phyloP scores from a whole-genome alignment of 257 asterid species.

The Nicotiana obtusifolia region DNA sequence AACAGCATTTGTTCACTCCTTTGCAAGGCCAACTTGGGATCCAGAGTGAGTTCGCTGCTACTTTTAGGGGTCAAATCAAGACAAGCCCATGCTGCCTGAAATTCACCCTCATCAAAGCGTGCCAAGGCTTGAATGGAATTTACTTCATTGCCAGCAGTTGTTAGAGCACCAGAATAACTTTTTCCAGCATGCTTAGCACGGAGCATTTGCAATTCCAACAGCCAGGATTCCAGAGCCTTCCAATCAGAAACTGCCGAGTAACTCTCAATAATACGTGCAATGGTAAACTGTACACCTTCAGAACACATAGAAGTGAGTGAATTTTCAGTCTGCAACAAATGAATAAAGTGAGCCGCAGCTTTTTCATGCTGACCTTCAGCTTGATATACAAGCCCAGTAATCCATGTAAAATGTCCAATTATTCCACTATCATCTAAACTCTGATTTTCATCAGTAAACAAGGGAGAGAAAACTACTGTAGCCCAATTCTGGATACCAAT shows the following conservation, averaged over 20 bases:
- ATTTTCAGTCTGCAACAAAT: slow-evolving; percentile 78
- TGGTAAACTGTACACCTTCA: slow-evolving; percentile 79
- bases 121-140: slow-evolving; percentile 90
- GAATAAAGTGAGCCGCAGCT: slow-evolving; percentile 89
- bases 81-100: slow-evolving; percentile 89
- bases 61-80: slow-evolving; percentile 97
- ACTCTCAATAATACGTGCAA: slow-evolving; percentile 81
- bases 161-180: slow-evolving; percentile 85
- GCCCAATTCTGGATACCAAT: slow-evolving; percentile 91
- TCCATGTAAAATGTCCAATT: slow-evolving; percentile 71
- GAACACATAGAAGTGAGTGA: slow-evolving; percentile 82
- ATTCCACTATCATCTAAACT: slow-evolving; percentile 34
- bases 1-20: slow-evolving; percentile 98
- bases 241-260: slow-evolving; percentile 87
- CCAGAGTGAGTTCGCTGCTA: slow-evolving; percentile 80
- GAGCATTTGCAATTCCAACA: slow-evolving; percentile 79
- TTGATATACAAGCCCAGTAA: slow-evolving; percentile 86
- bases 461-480: slow-evolving; percentile 54
- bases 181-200: slow-evolving; percentile 91
- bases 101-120: slow-evolving; percentile 83
- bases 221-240: slow-evolving; percentile 95
- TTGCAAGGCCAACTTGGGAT: slow-evolving; percentile 89
- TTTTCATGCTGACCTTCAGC: slow-evolving; percentile 92
- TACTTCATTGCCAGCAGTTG: slow-evolving; percentile 92
- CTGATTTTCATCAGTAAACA: slow-evolving; percentile 59